Evolutionary conservation across 75 land plant species (phyloP), one percentile per base, ranked within the genome.

Genomic region (Pinus taeda): DNA sequence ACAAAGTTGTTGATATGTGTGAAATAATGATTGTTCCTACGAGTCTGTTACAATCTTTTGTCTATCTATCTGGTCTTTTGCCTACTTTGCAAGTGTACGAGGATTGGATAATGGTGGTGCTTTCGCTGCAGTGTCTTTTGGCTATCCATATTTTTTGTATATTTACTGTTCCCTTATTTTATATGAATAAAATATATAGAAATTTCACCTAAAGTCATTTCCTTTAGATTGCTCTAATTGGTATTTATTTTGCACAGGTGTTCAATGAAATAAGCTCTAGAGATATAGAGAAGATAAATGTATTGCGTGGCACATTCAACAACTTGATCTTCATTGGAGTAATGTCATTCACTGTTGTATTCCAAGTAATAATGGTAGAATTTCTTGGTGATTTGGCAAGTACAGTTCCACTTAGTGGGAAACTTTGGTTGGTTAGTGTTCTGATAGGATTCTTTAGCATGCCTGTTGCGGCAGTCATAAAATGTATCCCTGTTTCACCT

Each of bases 201-300:
- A 9, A 49, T 9, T 49, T 49, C 55, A 49, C 9, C 55, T 49
- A 9, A 49, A 49, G 55, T 49, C 11, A 0, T 49, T 49, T 49
- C 12, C 12, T 49, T 49, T 49, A 49, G 55, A 49, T 49, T 49
- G 55, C 11, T 9, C 55, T 49, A 49, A 49, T 49, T 49, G 55
- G 55, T 49, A 11, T 49, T 49, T 49, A 11, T 49, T 49, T 49
- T 49, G 20, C 85, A 82, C 90, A 96, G 98, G 81, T 94, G 4
- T 96, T 96, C 73, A 96, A 96, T 76, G 98, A 96, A 80, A 83
- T 96, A 71, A 96, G 90, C 75, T 97, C 93, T 4, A 81, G 98
- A 62, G 95, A 96, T 42, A 96, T 96, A 97, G 98, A 96, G 76
- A 85, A 92, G 80, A 79, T 94, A 26, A 77, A 96, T 69, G 97